Percentiles rank a stretch among this genome's conserved stretches.
Conservation (phyloP, 2,329 filamentous ascomycete species). For the Fusarium cicatricum region DNA sequence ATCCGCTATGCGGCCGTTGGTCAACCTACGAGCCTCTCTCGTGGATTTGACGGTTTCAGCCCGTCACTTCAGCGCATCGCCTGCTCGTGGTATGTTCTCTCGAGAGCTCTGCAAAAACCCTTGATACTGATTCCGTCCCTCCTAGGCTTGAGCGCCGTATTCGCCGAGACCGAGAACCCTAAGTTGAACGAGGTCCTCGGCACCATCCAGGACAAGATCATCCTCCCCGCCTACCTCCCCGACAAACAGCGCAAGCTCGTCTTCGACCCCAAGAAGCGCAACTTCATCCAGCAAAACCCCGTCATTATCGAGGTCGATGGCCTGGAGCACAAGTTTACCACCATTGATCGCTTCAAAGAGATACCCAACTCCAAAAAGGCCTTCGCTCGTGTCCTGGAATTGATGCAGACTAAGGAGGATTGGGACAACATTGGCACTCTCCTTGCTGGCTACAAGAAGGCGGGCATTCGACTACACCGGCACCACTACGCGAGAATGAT, state of each 20-base stretch:
- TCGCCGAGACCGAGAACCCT: conserved; percentile 59
- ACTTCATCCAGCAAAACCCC: conserved; percentile 62
- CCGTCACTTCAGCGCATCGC: conserved; percentile 45
- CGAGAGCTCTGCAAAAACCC: background rate
- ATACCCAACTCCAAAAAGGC: conserved; percentile 54
- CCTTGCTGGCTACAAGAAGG: conserved; percentile 59
- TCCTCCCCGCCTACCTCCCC: conserved; percentile 68
- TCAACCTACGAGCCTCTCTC: conserved; percentile 23
- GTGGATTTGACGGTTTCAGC: conserved; percentile 2
- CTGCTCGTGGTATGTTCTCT: conserved; percentile 41
- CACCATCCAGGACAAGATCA: conserved; percentile 64
- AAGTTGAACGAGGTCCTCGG: conserved; percentile 63
- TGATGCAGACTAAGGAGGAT: conserved; percentile 60
- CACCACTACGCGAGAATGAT: conserved; percentile 51
- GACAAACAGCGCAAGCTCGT: conserved; percentile 61
- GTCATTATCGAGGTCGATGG: conserved; percentile 67
- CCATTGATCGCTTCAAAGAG: conserved; percentile 53
- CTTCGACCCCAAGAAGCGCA: conserved; percentile 55
- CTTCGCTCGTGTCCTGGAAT: conserved; percentile 49
- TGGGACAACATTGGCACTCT: conserved; percentile 62
- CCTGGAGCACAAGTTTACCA: conserved; percentile 60
- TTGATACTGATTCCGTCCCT: conserved; percentile 16
- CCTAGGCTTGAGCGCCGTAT: conserved; percentile 51
- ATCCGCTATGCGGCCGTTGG: conserved; percentile 40
- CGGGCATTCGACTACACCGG: conserved; percentile 49